A percentile compares a stretch with the other conserved stretches of the same genome.
These are phyloP conservation scores for Flaveria bidentis DNA, from an alignment of 129 eudicot species.

Conservation along the genomic window DNA sequence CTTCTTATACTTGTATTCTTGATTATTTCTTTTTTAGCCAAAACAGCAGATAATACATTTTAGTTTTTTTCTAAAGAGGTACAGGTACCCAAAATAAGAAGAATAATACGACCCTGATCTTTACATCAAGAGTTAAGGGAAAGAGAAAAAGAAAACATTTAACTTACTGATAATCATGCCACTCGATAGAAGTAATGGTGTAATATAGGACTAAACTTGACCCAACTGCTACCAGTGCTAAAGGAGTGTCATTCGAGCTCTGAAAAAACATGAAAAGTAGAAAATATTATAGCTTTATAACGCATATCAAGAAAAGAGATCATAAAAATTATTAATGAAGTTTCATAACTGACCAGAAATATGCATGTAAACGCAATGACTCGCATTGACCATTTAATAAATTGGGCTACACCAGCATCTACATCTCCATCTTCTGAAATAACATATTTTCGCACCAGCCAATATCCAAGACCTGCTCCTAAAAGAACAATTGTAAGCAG, in stretches of 20 bases:
- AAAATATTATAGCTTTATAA: neutral
- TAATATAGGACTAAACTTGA: constrained; percentile 39
- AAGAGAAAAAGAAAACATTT: neutral
- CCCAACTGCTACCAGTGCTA: constrained; percentile 57
- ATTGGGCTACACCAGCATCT: constrained; percentile 77
- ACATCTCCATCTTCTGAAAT: constrained; percentile 78
- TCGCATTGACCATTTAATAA: constrained; percentile 88
- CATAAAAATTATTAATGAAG: neutral
- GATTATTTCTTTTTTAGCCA: neutral
- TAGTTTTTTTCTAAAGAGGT: neutral
- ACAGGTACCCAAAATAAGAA: neutral
- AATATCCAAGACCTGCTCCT: constrained; percentile 81
- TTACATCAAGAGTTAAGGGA: neutral
- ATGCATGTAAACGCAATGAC: constrained; percentile 65
- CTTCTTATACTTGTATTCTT: neutral
- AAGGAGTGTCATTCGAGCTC: constrained; percentile 77
- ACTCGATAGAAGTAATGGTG: constrained; percentile 35
- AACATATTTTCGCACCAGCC: constrained; percentile 72
- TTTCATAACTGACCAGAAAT: constrained; percentile 50
- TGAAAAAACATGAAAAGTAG: constrained; percentile 29
- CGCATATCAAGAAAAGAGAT: neutral
- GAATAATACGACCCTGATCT: neutral
- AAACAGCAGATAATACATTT: neutral
- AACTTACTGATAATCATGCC: constrained; percentile 54
- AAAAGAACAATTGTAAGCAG: constrained; percentile 55